phyloP scores from a whole-genome alignment of 371 early-diverging fungal species.

The Mortierella sp. region DNA sequence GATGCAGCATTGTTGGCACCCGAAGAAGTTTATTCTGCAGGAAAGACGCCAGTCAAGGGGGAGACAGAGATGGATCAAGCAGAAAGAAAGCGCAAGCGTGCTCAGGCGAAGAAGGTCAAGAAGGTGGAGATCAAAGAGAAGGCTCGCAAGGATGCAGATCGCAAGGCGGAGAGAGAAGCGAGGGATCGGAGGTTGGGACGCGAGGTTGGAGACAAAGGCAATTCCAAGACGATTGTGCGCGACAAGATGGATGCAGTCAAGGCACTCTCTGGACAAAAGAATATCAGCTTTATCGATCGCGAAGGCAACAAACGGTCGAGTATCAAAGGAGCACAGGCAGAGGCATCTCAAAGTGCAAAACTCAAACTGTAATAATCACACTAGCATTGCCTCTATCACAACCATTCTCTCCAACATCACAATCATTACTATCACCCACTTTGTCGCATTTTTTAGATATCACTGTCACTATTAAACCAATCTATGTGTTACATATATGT shows the following conservation, averaged over 20 bases:
- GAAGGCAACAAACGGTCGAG: conserved; percentile 66
- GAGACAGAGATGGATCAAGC: conserved; percentile 80
- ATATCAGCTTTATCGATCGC: conserved; percentile 71
- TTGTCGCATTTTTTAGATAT: conserved; percentile 22
- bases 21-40: conserved; percentile 79
- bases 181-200: conserved; percentile 65
- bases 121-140: conserved; percentile 64
- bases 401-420: background rate
- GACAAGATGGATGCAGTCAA: conserved; percentile 78
- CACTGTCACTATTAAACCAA: conserved; percentile 12
- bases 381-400: background rate
- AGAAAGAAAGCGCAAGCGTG: conserved; percentile 79
- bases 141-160: conserved; percentile 66
- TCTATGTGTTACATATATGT: background rate
- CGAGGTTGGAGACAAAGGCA: conserved; percentile 62
- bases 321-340: conserved; percentile 39
- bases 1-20: conserved; percentile 90
- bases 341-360: conserved; percentile 47
- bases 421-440: background rate
- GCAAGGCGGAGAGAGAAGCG: conserved; percentile 62
- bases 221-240: conserved; percentile 58
- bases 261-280: conserved; percentile 75
- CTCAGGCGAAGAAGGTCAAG: conserved; percentile 75
- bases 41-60: conserved; percentile 63
- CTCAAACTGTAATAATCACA: conserved; percentile 43